These are phyloP conservation scores for Calycina herbarum DNA, from an alignment of 2,329 filamentous ascomycete genomes.

Conservation along the genomic window DNA sequence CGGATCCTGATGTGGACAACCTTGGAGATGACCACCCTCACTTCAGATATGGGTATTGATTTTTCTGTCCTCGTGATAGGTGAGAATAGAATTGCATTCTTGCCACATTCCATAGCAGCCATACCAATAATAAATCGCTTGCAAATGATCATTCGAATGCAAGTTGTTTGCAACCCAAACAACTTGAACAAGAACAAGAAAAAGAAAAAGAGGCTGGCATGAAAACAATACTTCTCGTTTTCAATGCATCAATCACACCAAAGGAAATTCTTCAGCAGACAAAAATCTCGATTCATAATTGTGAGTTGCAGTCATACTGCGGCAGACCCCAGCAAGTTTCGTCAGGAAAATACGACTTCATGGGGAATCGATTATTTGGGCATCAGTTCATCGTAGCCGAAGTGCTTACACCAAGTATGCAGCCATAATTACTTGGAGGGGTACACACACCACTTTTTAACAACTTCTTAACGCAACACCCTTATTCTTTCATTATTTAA, in stretches of 20 bases:
- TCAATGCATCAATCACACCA: neutral
- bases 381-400: no score
- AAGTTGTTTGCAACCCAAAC: no score
- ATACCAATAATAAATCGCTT: neutral
- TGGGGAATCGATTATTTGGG: no score
- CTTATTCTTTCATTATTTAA: no score
- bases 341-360: neutral
- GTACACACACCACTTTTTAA: no score
- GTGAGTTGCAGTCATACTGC: neutral
- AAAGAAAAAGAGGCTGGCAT: neutral
- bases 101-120: neutral
- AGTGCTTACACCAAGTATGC: no score
- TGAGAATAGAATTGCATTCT: neutral
- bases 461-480: no score
- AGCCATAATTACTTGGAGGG: no score
- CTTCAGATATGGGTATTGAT: slow-evolving; percentile 13
- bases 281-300: no score
- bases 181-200: no score
- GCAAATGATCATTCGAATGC: no score
- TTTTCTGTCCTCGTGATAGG: neutral
- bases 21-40: slow-evolving; percentile 15
- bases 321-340: neutral
- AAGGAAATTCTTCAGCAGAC: neutral
- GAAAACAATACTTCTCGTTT: neutral
- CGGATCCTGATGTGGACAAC: slow-evolving; percentile 19